Percentiles rank a stretch among this genome's conserved stretches.
phyloP scores from a whole-genome alignment of 192 early-diverging fungal genomes.

The Backusella australiensis region DNA sequence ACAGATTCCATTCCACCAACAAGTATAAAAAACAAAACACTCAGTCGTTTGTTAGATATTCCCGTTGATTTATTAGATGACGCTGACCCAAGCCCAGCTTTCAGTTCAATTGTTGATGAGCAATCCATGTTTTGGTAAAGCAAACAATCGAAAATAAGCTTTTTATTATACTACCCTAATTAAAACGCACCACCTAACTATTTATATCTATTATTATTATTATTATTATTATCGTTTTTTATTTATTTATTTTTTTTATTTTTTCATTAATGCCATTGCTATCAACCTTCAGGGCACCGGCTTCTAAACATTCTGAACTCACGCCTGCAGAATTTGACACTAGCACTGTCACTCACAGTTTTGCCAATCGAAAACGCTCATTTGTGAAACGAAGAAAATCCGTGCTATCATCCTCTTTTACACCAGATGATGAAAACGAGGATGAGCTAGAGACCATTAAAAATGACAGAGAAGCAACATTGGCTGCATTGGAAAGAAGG shows the following conservation, averaged over 20 bases:
- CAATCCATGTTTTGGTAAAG: not conserved
- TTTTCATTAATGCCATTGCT: not conserved
- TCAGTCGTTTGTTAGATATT: not conserved
- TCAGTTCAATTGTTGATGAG: not conserved
- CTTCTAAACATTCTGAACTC: slow-evolving; percentile 30
- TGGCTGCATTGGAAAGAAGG: slow-evolving; percentile 19
- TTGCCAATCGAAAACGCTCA: slow-evolving; percentile 3
- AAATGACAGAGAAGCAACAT: slow-evolving; percentile 14
- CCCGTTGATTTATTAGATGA: not conserved
- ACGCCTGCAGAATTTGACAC: slow-evolving; percentile 29
- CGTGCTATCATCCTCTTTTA: slow-evolving; percentile 33
- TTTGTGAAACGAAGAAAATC: slow-evolving; percentile 27
- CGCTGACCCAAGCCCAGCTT: not conserved
- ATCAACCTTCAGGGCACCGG: slow-evolving; percentile 23
- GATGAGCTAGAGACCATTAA: slow-evolving; percentile 1
- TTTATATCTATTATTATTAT: not conserved
- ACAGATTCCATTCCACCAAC: not conserved
- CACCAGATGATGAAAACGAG: not conserved
- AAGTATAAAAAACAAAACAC: not conserved
- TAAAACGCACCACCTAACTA: not conserved
- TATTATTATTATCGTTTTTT: no score
- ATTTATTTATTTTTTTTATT: no score
- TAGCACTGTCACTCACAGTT: slow-evolving; percentile 15
- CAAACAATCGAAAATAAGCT: not conserved
- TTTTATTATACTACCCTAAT: not conserved